Percentiles rank a stretch among this genome's conserved stretches.
These are phyloP conservation scores for Postia placenta DNA, from an alignment of 768 basidiomycete genomes.

Conservation along the genomic window DNA sequence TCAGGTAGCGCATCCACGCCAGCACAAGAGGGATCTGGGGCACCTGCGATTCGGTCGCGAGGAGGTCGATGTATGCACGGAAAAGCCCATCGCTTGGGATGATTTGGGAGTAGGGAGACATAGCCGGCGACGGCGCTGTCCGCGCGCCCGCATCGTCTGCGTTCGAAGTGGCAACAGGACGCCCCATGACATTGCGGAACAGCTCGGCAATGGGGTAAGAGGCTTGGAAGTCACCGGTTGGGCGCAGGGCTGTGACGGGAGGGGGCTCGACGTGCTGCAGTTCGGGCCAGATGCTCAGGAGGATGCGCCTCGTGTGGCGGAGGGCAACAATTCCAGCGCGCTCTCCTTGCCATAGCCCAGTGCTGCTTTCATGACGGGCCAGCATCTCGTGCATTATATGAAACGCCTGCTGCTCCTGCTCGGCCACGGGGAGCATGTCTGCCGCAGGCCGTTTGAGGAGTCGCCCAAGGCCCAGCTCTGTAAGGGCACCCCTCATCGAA, in stretches of 20 bases:
- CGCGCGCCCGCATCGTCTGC: not conserved
- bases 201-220: constrained; percentile 24
- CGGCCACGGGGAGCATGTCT: constrained; percentile 1
- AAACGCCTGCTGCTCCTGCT: constrained; percentile 22
- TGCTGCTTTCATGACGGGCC: constrained; percentile 13
- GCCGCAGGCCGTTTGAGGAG: not conserved
- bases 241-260: constrained; percentile 33
- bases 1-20: constrained; percentile 67
- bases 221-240: constrained; percentile 17
- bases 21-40: constrained; percentile 61
- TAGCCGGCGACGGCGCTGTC: not conserved
- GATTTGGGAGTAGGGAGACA: constrained; percentile 26
- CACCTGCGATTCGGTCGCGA: constrained; percentile 44
- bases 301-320: constrained; percentile 13
- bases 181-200: constrained; percentile 7
- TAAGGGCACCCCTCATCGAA: constrained; percentile 43
- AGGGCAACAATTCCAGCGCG: constrained; percentile 23
- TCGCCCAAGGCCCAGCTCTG: constrained; percentile 33
- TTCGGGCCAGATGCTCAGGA: constrained; percentile 48
- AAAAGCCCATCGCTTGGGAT: constrained; percentile 48
- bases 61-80: constrained; percentile 51
- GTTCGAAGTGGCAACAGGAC: constrained; percentile 11
- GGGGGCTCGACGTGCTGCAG: constrained; percentile 25
- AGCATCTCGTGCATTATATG: constrained; percentile 24
- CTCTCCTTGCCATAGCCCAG: constrained; percentile 24